phyloP scores from a whole-genome alignment of 2,329 filamentous ascomycete genomes.

The Aspergillus ruber region DNA sequence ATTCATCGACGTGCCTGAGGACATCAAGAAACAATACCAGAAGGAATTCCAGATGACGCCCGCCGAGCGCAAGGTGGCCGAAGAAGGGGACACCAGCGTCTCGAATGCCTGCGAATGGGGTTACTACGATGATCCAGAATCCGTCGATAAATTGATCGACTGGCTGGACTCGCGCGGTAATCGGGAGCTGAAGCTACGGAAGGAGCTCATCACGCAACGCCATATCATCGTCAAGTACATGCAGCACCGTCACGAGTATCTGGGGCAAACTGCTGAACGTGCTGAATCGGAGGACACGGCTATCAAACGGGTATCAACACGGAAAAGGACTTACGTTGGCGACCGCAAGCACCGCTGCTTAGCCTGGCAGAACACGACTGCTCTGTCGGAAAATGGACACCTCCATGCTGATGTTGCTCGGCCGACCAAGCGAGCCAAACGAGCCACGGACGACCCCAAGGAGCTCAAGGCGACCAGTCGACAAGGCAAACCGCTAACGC shows the following conservation, averaged over 20 bases:
- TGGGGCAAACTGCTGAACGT: conserved; percentile 49
- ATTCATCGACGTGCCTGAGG: conserved; percentile 70
- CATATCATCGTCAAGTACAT: conserved; percentile 73
- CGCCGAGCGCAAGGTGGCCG: conserved; percentile 72
- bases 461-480: conserved; percentile 39
- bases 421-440: conserved; percentile 44
- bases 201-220: conserved; percentile 72
- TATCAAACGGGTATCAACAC: conserved; percentile 54
- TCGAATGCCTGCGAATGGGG: conserved; percentile 78
- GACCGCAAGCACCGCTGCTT: conserved; percentile 55
- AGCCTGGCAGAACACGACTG: conserved; percentile 59
- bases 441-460: conserved; percentile 34
- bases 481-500: conserved; percentile 44
- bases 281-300: conserved; percentile 42
- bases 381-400: conserved; percentile 53
- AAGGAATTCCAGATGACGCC: conserved; percentile 74
- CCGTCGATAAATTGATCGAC: conserved; percentile 69
- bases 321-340: conserved; percentile 55
- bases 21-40: conserved; percentile 69
- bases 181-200: conserved; percentile 79
- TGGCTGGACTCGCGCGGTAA: conserved; percentile 86
- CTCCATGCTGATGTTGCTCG: conserved; percentile 54
- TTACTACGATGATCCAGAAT: conserved; percentile 74
- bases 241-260: conserved; percentile 69
- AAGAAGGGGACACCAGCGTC: conserved; percentile 78